Evolutionary conservation across 306 rosid species (phyloP), one percentile per base, ranked within the genome.

Genomic region (Dryas octopetala): DNA sequence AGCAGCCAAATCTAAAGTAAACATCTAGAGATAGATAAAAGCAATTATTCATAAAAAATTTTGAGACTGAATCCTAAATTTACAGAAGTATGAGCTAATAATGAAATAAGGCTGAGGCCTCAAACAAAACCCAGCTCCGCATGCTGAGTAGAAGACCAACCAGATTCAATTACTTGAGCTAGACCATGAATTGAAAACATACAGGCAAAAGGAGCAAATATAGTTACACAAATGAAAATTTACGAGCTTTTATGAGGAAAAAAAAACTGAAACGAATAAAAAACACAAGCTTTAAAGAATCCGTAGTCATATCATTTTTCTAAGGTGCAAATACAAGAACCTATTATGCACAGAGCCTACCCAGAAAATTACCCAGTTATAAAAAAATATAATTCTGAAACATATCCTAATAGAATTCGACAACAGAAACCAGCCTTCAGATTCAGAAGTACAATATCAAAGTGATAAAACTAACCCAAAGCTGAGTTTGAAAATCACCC

Each of bases 401-500:
- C 9, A 46, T 14, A 76, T 14, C 50, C 46, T 38, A 40, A 26
- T 10, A 71, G 41, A 70, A 82, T 63, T 78, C 32, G 4, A 40
- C 47, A 70, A 57, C 23, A 6, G 48, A 63, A 76, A 82, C 49
- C 62, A 64, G 28, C 66, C 84, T 45, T 58, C 60, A 67, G 74
- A 47, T 65, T 72, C 73, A 46, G 62, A 79, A 45, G 68, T 53
- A 9, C 74, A 69, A 49, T 16, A 50, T 12, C 15, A 60, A 68
- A 52, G 68, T 50, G 47, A 46, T 55, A 17, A 46, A 50, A 69
- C 11, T 8, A 62, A 59, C 38, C 73, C 78, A 55, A 53, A 55
- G 77, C 60, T 50, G 32, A 66, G 71, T 32, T 70, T 47, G 59
- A 10, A 66, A 53, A 10, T 1, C 14, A 64, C 69, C 78, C 80